Base-by-base conservation (phyloP, 1,284 basidiomycete genomes). In the Malassezia slooffiae region DNA sequence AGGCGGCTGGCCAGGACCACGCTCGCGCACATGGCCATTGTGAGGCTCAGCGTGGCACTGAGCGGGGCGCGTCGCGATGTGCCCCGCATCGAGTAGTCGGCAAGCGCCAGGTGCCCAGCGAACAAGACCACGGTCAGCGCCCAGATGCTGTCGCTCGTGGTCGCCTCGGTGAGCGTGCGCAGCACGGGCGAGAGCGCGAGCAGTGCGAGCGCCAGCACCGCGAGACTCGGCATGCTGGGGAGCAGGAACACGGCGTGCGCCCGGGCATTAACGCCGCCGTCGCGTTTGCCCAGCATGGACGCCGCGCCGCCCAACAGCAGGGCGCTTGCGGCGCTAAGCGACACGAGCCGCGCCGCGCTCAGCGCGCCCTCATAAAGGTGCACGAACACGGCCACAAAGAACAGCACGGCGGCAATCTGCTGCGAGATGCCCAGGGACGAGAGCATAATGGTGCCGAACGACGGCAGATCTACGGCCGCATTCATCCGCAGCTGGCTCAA, bases 131-230 rank as follows among this genome's bases (percentile, higher is more conserved):
- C 77, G 34, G 85, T 79, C 34, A 96, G 72, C 6, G 90, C 90
- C 88, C 89, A 96, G 56, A 96, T 93, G 20, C 87, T 89, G 70
- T 97, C 93, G 11, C 82, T 84, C 15, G 91, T 95, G 0, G 90
- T 96, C 7, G 90, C 85, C 30, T 86, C 85, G 10, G 88, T 93
- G 55, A 97, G 73, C 1, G 90, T 95, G 53, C 83, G 79, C 44
- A 97, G 73, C 4, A 96, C 83, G 1, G 93, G 93, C 0, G 89
- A 83, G 32, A 96, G 75, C 5, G 89, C 81, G 71, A 91, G 79
- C 43, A 97, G 76, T 3, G 86, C 79, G 5, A 96, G 76, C 57
- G 89, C 84, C 43, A 91, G 82, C 38, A 96, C 75, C 5, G 50
- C 5, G 13, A 57, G 45, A 10, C 50, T 41, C 7, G 57, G 39